These are phyloP conservation scores for Exophiala spinifera DNA, from an alignment of 2,329 filamentous ascomycete genomes.

Conservation along the genomic window DNA sequence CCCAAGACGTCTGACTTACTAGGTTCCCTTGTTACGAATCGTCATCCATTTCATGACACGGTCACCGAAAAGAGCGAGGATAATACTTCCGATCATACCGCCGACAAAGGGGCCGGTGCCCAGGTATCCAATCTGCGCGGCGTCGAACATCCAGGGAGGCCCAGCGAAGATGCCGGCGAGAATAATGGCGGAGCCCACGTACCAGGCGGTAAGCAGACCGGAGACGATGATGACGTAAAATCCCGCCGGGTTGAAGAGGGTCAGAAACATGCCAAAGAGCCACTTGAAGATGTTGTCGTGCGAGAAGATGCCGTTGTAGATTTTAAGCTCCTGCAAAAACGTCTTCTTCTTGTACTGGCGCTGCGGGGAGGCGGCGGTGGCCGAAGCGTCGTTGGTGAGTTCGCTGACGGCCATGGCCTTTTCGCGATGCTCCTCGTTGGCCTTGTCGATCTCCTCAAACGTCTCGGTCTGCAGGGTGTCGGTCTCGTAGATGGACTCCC, in stretches of 20 bases:
- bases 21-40: constrained; percentile 41
- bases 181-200: constrained; percentile 5
- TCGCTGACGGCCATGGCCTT: constrained; percentile 3
- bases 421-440: constrained; percentile 14
- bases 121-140: constrained; percentile 29
- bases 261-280: constrained; percentile 33
- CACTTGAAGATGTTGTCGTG: constrained; percentile 26
- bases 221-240: constrained; percentile 26
- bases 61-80: constrained; percentile 37
- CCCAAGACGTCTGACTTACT: constrained; percentile 8
- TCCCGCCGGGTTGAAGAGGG: constrained; percentile 31
- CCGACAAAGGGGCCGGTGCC: constrained; percentile 7
- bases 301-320: constrained; percentile 25
- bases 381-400: not conserved
- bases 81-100: constrained; percentile 32
- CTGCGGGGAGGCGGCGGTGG: not conserved
- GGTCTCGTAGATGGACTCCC: constrained; percentile 29
- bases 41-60: constrained; percentile 36
- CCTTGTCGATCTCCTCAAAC: constrained; percentile 19
- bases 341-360: constrained; percentile 17
- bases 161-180: constrained; percentile 31
- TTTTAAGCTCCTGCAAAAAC: constrained; percentile 21
- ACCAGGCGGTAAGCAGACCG: constrained; percentile 30
- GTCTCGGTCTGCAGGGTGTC: constrained; percentile 22
- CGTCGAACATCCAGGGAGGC: constrained; percentile 31